Conservation (phyloP, 1,284 basidiomycete genomes). For the Malassezia brasiliensis region DNA sequence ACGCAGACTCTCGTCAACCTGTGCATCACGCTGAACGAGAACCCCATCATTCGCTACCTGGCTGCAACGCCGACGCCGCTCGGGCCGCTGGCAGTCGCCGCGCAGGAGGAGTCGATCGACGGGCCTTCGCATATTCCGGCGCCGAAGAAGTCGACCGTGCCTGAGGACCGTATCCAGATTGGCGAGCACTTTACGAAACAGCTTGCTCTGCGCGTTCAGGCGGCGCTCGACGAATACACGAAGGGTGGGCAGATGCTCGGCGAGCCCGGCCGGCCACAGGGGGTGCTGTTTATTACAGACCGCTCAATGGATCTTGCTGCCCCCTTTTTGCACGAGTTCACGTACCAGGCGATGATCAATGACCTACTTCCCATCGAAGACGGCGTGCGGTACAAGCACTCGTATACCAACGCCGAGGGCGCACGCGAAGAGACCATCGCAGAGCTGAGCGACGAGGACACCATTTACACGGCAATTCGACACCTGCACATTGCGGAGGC, state of each 20-base stretch:
- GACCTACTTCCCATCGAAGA: slow-evolving; percentile 75
- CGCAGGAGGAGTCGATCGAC: slow-evolving; percentile 6
- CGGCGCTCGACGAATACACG: slow-evolving; percentile 29
- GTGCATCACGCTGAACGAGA: slow-evolving; percentile 84
- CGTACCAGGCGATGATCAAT: slow-evolving; percentile 97
- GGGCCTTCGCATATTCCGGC: slow-evolving; percentile 5
- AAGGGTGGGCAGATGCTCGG: slow-evolving; percentile 52
- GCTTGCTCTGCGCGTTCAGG: slow-evolving; percentile 36
- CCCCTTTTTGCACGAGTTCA: slow-evolving; percentile 92
- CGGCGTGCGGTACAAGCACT: slow-evolving; percentile 74
- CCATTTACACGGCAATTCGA: slow-evolving; percentile 80
- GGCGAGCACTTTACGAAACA: slow-evolving; percentile 38
- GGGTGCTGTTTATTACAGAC: slow-evolving; percentile 83
- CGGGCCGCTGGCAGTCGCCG: slow-evolving; percentile 55
- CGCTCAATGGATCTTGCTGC: slow-evolving; percentile 84
- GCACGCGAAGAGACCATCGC: slow-evolving; percentile 77
- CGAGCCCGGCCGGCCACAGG: slow-evolving; percentile 63
- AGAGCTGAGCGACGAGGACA: slow-evolving; percentile 70
- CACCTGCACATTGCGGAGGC: slow-evolving; percentile 98
- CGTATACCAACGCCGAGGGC: slow-evolving; percentile 52
- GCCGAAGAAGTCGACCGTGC: not conserved
- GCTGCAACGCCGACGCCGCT: slow-evolving; percentile 70
- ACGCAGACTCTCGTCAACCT: slow-evolving; percentile 56
- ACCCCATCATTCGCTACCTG: slow-evolving; percentile 89
- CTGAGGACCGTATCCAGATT: slow-evolving; percentile 1